Evolutionary conservation across 768 basidiomycete species (phyloP).

Genomic region (Tylopilus sp.): DNA sequence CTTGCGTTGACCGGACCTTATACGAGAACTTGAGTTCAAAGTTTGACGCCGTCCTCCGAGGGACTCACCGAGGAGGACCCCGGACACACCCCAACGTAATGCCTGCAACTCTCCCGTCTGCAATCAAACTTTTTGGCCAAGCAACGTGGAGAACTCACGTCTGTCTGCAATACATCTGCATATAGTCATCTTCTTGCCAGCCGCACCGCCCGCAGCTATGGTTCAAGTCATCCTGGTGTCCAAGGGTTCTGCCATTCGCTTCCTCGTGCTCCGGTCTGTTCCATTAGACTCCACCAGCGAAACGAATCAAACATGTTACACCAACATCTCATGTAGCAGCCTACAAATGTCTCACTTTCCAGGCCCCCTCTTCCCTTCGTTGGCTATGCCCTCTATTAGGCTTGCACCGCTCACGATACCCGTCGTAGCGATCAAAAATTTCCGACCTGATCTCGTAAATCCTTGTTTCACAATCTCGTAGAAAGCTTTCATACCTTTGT

Average conservation of each 20-base stretch:
- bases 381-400: constrained; percentile 67
- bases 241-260: no score
- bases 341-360: constrained; percentile 39
- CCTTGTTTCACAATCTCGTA: neutral
- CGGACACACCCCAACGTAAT: constrained; percentile 20
- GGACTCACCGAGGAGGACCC: constrained; percentile 25
- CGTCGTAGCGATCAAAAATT: constrained; percentile 88
- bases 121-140: neutral
- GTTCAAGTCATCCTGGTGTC: constrained; percentile 3
- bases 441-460: constrained; percentile 56
- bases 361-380: constrained; percentile 28
- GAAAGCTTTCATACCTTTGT: constrained; percentile 52
- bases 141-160: neutral
- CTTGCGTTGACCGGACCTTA: constrained; percentile 56
- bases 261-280: neutral
- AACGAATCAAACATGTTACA: constrained; percentile 12
- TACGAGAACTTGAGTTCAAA: constrained; percentile 33
- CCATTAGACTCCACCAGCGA: constrained; percentile 2
- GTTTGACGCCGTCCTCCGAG: constrained; percentile 22
- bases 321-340: constrained; percentile 8
- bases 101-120: neutral
- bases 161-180: no score
- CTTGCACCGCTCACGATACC: constrained; percentile 81
- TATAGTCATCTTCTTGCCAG: neutral
- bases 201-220: no score